Evolutionary conservation across 192 early-diverging fungal genomes (phyloP), one percentile per base, ranked within the genome.

Genomic region (Linnemannia exigua): DNA sequence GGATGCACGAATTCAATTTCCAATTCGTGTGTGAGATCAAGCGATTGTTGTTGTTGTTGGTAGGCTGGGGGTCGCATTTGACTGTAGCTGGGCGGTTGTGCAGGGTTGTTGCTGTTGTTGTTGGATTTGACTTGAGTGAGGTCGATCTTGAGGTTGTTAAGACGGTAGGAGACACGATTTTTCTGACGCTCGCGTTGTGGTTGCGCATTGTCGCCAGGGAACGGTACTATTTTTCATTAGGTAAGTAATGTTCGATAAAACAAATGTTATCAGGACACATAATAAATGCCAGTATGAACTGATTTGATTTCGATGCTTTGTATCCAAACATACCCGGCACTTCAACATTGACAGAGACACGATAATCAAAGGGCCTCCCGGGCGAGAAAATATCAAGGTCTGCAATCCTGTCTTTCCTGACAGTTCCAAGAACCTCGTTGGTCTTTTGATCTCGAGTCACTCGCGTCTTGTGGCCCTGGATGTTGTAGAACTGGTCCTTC

Each of bases 341-440:
- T 89, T 99, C 97, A 61, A 94, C 71, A 81, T 94, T 98, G 79
- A 98, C 91, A 19, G 96, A 93, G 71, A 99, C 95, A 61, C 98
- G 91, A 81, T 94, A 97, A 85, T 99, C 98, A 41, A 99, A 90
- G 16, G 90, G 88, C 11, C 93, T 93, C 33, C 91, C 89, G 20
- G 98, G 98, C 47, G 93, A 95, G 81, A 93, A 95, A 19, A 99
- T 92, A 84, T 99, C 94, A n/a, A 99, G 83, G 77, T 97, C 92
- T 0, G 95, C 96, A 14, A 99, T 81, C 47, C 95, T 90, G n/a
- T 87, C 89, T 81, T 99, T 99, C 63, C 91, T 91, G 3, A 97
- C 90, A 31, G 91, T 91, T 3, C 93, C 90, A 8, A 85, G n/a
- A 15, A 86, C 90, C 76, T 90, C 63, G 48, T 91, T 89, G 5